These are phyloP conservation scores for Saccharomycopsis selenospora DNA, from an alignment of 805 yeast genomes.

Conservation along the genomic window DNA sequence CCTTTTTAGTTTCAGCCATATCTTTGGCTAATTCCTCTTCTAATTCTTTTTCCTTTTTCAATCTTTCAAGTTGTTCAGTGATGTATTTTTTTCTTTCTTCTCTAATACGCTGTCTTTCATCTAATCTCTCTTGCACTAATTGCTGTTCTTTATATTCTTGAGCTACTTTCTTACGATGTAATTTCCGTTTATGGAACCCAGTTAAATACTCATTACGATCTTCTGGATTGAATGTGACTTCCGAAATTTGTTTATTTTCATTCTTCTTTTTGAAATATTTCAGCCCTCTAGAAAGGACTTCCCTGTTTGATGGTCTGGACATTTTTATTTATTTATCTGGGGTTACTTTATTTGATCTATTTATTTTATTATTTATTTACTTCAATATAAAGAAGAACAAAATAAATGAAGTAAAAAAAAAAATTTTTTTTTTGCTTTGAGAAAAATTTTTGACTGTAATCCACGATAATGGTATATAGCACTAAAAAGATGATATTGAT, in stretches of 20 bases:
- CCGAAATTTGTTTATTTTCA: constrained; percentile 55
- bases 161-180: constrained; percentile 84
- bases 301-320: constrained; percentile 49
- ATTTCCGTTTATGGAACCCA: constrained; percentile 91
- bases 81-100: constrained; percentile 65
- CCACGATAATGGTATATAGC: background rate
- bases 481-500: too few relatives aligned
- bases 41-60: constrained; percentile 38
- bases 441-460: background rate
- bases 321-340: too few relatives aligned
- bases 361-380: too few relatives aligned
- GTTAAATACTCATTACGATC: constrained; percentile 79
- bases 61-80: constrained; percentile 53
- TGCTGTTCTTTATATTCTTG: constrained; percentile 68
- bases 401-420: too few relatives aligned
- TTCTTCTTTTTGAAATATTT: constrained; percentile 62
- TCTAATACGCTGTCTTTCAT: constrained; percentile 61
- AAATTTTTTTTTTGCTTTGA: background rate
- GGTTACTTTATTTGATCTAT: too few relatives aligned
- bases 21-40: constrained; percentile 22
- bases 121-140: constrained; percentile 62
- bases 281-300: constrained; percentile 82
- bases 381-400: too few relatives aligned
- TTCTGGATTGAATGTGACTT: constrained; percentile 75
- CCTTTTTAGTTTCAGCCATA: constrained; percentile 16